Evolutionary conservation across 2,329 filamentous ascomycete genomes (phyloP).

Genomic region (Endoconidiophora laricicola): DNA sequence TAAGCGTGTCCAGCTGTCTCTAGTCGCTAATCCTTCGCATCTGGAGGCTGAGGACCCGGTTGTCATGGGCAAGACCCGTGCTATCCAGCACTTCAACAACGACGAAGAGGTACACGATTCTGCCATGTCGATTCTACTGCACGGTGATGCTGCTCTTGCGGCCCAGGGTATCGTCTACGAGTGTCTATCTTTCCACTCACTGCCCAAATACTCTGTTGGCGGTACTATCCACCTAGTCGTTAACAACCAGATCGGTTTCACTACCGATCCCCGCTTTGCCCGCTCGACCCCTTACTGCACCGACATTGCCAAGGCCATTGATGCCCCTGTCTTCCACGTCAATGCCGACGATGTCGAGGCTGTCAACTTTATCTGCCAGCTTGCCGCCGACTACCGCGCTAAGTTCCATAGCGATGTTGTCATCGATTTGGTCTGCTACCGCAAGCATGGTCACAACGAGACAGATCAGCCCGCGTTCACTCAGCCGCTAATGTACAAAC

Average conservation of each 20-base stretch:
- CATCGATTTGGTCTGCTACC: conserved; percentile 96
- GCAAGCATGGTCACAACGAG: conserved; percentile 98
- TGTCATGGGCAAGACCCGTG: conserved; percentile 90
- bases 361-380: conserved; percentile 93
- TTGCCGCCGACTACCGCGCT: conserved; percentile 93
- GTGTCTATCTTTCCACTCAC: conserved; percentile 90
- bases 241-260: conserved; percentile 99
- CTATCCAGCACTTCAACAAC: conserved; percentile 97
- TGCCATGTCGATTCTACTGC: conserved; percentile 89
- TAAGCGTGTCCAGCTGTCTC: conserved; percentile 96
- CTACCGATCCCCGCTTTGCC: conserved; percentile 90
- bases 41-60: conserved; percentile 96
- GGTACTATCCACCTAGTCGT: conserved; percentile 94
- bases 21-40: conserved; percentile 97
- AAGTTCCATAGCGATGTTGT: conserved; percentile 98
- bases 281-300: conserved; percentile 98
- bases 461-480: conserved; percentile 99
- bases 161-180: conserved; percentile 97
- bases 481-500: conserved; percentile 99
- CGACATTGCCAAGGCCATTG: conserved; percentile 96
- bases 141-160: conserved; percentile 94
- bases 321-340: conserved; percentile 97
- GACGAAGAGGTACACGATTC: conserved; percentile 78
- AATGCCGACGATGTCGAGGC: conserved; percentile 98
- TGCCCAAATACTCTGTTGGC: conserved; percentile 91